phyloP scores from a whole-genome alignment of 2,329 filamentous ascomycete species.

The Ophiosphaerella herpotricha region DNA sequence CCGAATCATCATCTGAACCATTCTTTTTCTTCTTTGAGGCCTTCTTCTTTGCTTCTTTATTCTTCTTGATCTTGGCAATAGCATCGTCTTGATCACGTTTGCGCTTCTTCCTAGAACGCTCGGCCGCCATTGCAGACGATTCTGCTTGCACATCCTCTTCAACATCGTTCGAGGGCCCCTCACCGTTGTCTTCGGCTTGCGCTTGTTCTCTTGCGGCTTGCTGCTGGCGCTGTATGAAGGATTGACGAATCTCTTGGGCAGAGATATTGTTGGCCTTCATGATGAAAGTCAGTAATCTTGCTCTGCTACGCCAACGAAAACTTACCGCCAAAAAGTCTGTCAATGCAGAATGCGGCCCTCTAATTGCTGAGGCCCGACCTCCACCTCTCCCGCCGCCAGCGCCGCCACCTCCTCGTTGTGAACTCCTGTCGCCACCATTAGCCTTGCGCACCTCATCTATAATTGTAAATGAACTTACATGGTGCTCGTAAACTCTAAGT shows the following conservation, averaged over 20 bases:
- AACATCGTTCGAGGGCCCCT: constrained; percentile 40
- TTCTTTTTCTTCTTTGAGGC: constrained; percentile 49
- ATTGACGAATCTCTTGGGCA: constrained; percentile 64
- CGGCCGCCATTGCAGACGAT: constrained; percentile 49
- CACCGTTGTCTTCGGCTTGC: constrained; percentile 43
- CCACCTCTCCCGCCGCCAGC: constrained; percentile 49
- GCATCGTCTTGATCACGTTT: constrained; percentile 61
- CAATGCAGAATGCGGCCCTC: constrained; percentile 67
- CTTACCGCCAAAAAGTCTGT: constrained; percentile 69
- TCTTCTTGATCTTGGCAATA: constrained; percentile 48
- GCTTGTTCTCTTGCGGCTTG: constrained; percentile 51
- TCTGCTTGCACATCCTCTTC: constrained; percentile 41
- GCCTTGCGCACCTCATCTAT: constrained; percentile 2
- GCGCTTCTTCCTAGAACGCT: constrained; percentile 58
- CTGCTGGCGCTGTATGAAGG: constrained; percentile 59
- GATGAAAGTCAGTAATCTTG: background rate
- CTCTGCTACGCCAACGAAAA: constrained; percentile 11
- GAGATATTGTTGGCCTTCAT: constrained; percentile 72
- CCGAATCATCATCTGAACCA: constrained; percentile 50
- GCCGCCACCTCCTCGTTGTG: constrained; percentile 33
- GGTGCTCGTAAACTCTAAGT: background rate
- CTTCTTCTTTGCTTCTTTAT: constrained; percentile 57
- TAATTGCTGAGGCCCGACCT: constrained; percentile 48
- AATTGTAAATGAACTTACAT: background rate
- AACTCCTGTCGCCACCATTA: constrained; percentile 36